These are phyloP conservation scores for Eragrostis tef DNA, from an alignment of 202 grass and related monocot genomes.

Conservation along the genomic window DNA sequence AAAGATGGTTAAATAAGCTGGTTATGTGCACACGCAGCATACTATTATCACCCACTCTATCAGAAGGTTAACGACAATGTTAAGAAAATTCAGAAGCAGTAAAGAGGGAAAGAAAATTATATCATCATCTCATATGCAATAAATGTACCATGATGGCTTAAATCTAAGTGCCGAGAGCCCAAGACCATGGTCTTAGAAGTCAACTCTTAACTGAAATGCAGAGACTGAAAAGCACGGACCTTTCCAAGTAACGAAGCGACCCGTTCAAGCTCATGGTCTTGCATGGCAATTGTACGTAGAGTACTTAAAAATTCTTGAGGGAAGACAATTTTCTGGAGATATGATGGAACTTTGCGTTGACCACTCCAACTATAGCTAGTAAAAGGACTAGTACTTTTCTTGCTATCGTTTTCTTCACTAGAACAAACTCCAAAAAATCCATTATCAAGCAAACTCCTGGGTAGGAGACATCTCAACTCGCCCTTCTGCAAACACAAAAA, in stretches of 20 bases:
- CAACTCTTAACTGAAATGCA: slow-evolving; percentile 29
- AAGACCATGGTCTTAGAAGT: background rate
- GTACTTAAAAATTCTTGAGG: slow-evolving; percentile 77
- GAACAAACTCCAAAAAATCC: slow-evolving; percentile 72
- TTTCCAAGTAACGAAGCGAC: slow-evolving; percentile 67
- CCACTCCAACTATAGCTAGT: slow-evolving; percentile 84
- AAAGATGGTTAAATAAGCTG: background rate
- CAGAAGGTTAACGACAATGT: slow-evolving; percentile 17
- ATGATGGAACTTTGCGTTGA: slow-evolving; percentile 79
- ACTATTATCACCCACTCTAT: background rate
- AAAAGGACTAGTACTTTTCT: slow-evolving; percentile 33
- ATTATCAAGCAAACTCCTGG: slow-evolving; percentile 70
- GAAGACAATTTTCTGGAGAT: slow-evolving; percentile 73
- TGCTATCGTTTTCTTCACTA: slow-evolving; percentile 51
- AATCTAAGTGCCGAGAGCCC: background rate
- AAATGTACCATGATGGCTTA: background rate
- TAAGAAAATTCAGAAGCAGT: background rate
- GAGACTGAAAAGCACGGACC: slow-evolving; percentile 44
- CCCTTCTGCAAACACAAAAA: slow-evolving; percentile 63
- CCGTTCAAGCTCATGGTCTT: slow-evolving; percentile 77
- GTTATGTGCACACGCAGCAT: background rate
- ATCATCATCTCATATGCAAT: background rate
- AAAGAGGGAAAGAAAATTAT: background rate
- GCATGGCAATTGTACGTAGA: slow-evolving; percentile 81
- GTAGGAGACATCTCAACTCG: slow-evolving; percentile 86